These are phyloP conservation scores for Trichoderma endophyticum DNA, from an alignment of 2,329 filamentous ascomycete genomes.

Conservation along the genomic window DNA sequence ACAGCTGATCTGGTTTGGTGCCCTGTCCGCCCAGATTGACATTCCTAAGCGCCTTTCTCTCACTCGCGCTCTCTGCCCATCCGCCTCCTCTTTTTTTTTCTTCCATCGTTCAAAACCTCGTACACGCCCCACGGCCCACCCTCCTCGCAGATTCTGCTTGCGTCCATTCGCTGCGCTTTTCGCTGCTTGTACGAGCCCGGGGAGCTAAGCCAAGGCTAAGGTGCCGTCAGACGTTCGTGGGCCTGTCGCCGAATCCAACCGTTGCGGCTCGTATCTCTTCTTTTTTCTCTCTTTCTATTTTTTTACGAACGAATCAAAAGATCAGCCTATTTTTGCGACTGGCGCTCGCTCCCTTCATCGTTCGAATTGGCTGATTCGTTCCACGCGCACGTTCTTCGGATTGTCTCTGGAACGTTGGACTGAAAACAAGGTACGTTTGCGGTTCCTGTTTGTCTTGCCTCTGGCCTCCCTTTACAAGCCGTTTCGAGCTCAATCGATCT, in stretches of 20 bases:
- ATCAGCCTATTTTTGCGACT: neutral
- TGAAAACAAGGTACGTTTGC: slow-evolving; percentile 14
- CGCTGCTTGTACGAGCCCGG: neutral
- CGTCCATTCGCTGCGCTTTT: neutral
- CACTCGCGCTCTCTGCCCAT: neutral
- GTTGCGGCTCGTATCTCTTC: neutral
- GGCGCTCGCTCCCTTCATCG: neutral
- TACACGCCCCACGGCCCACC: slow-evolving; percentile 1
- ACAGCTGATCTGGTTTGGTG: neutral
- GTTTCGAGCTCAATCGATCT: neutral
- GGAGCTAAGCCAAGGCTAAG: neutral
- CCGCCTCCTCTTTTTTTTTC: neutral
- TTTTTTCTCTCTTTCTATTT: neutral
- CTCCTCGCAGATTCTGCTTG: neutral
- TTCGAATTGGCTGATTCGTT: slow-evolving; percentile 1
- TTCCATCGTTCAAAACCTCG: neutral
- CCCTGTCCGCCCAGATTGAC: neutral
- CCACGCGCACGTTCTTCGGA: neutral
- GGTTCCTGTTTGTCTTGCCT: slow-evolving; percentile 6
- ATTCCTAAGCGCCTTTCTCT: neutral
- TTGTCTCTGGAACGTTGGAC: neutral
- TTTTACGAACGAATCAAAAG: neutral
- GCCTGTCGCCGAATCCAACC: neutral
- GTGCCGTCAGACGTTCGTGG: neutral
- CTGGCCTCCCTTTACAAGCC: neutral